A percentile compares a stretch with the other conserved stretches of the same genome.
phyloP scores from a whole-genome alignment of 768 basidiomycete genomes.

The Suillus cothurnatus region DNA sequence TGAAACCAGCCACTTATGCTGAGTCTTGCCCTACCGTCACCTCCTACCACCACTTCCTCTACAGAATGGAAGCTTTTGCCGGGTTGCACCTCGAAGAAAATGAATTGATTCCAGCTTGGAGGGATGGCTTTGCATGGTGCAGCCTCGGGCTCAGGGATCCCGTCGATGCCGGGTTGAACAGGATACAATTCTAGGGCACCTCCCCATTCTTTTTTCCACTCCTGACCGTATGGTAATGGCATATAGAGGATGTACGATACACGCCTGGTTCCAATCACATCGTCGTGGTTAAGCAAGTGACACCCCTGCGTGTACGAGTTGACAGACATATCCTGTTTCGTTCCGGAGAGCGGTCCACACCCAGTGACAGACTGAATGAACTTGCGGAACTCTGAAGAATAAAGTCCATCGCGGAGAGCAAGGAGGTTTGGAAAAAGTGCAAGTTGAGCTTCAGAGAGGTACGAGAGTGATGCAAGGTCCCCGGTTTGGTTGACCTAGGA shows the following conservation, averaged over 20 bases:
- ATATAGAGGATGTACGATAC: slow-evolving; percentile 98
- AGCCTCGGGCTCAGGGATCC: slow-evolving; percentile 64
- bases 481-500: slow-evolving; percentile 93
- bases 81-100: slow-evolving; percentile 92
- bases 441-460: slow-evolving; percentile 76
- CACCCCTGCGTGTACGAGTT: slow-evolving; percentile 90
- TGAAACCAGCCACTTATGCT: slow-evolving; percentile 99
- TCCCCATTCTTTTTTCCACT: slow-evolving; percentile 90
- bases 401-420: slow-evolving; percentile 86
- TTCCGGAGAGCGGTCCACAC: slow-evolving; percentile 88
- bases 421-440: slow-evolving; percentile 80
- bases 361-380: slow-evolving; percentile 88
- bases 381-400: slow-evolving; percentile 77
- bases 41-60: slow-evolving; percentile 87
- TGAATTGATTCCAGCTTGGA: slow-evolving; percentile 88
- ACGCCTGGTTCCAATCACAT: slow-evolving; percentile 92
- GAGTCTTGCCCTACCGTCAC: slow-evolving; percentile 73
- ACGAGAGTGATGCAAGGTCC: slow-evolving; percentile 91
- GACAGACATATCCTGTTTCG: slow-evolving; percentile 94
- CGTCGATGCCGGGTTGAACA: slow-evolving; percentile 55
- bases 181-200: slow-evolving; percentile 95
- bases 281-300: slow-evolving; percentile 97
- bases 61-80: slow-evolving; percentile 96
- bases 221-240: slow-evolving; percentile 70
- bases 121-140: slow-evolving; percentile 68